phyloP scores from a whole-genome alignment of 2,329 filamentous ascomycete genomes.

The Fusarium ambrosium region DNA sequence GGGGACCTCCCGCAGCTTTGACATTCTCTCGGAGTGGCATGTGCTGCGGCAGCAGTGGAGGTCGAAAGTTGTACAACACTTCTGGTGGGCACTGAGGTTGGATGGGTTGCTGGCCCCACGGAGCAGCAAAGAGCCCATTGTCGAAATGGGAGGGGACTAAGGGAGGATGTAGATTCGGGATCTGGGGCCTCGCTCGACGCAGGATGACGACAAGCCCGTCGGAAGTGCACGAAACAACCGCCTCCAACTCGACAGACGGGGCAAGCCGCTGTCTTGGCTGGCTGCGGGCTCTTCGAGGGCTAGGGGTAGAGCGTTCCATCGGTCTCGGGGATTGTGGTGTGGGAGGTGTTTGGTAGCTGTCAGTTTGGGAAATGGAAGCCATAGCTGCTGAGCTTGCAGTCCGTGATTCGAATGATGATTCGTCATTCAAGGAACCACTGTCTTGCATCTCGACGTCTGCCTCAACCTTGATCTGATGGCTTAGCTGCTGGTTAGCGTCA shows the following conservation, averaged over 20 bases:
- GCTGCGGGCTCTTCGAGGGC: slow-evolving; percentile 4
- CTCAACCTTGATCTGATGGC: slow-evolving; percentile 55
- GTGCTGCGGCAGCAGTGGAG: slow-evolving; percentile 58
- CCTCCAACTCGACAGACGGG: slow-evolving; percentile 79
- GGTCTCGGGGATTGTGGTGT: slow-evolving; percentile 32
- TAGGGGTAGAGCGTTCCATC: slow-evolving; percentile 4
- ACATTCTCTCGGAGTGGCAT: slow-evolving; percentile 60
- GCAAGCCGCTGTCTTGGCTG: slow-evolving; percentile 42
- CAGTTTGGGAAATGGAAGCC: slow-evolving; percentile 11
- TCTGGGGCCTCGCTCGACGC: slow-evolving; percentile 77
- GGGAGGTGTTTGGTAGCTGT: slow-evolving; percentile 30
- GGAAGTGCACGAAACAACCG: slow-evolving; percentile 91
- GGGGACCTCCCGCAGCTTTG: slow-evolving; percentile 65
- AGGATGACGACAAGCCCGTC: slow-evolving; percentile 88
- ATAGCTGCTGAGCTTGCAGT: slow-evolving; percentile 28
- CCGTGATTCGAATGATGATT: slow-evolving; percentile 27
- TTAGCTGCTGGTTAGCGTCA: slow-evolving; percentile 49
- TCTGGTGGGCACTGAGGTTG: slow-evolving; percentile 60
- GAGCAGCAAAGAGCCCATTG: slow-evolving; percentile 81
- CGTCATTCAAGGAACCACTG: slow-evolving; percentile 4
- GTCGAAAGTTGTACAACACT: slow-evolving; percentile 31
- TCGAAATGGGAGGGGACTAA: slow-evolving; percentile 60
- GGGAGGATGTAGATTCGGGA: slow-evolving; percentile 70
- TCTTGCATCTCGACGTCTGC: slow-evolving; percentile 45
- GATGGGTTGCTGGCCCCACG: slow-evolving; percentile 80